phyloP scores from a whole-genome alignment of 352 stramenopile genomes.

The Phytophthora colocasiae region DNA sequence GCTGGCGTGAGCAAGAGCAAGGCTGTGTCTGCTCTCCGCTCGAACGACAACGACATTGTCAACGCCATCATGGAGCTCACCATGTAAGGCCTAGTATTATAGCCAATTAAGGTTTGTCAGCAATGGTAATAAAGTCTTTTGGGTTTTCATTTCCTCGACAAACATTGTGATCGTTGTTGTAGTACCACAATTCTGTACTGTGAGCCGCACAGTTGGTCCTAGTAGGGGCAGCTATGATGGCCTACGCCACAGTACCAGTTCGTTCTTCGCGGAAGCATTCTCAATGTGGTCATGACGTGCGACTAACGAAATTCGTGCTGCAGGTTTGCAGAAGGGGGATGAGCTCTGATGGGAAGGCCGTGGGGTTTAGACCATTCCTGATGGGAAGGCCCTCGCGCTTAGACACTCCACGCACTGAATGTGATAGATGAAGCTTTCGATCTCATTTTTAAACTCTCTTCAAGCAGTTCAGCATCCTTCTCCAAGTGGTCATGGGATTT shows the following conservation, averaged over 20 bases:
- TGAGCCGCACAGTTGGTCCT: constrained; percentile 38
- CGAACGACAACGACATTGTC: constrained; percentile 99
- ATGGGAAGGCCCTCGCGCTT: too few species aligned
- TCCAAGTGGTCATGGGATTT: neutral
- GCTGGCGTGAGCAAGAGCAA: constrained; percentile 93
- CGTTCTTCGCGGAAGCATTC: constrained; percentile 20
- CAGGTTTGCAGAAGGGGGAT: too few species aligned
- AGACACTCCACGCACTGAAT: too few species aligned
- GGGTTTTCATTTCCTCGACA: constrained; percentile 25
- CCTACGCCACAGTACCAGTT: constrained; percentile 12
- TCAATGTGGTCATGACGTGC: too few species aligned
- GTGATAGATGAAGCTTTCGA: too few species aligned
- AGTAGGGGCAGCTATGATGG: constrained; percentile 12
- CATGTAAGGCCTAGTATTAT: constrained; percentile 87
- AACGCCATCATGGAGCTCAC: constrained; percentile 99
- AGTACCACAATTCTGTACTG: too few species aligned
- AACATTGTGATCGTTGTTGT: too few species aligned
- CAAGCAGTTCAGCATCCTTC: neutral
- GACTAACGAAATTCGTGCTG: too few species aligned
- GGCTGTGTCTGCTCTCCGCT: constrained; percentile 97
- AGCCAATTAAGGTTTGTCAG: constrained; percentile 23
- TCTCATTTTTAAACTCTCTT: too few species aligned
- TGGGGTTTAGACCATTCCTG: too few species aligned
- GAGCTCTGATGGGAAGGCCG: too few species aligned
- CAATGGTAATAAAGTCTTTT: constrained; percentile 37